Percentiles rank a stretch among this genome's conserved stretches.
Conservation (phyloP, 2,329 filamentous ascomycete genomes). For the Ophiobolus disseminans region DNA sequence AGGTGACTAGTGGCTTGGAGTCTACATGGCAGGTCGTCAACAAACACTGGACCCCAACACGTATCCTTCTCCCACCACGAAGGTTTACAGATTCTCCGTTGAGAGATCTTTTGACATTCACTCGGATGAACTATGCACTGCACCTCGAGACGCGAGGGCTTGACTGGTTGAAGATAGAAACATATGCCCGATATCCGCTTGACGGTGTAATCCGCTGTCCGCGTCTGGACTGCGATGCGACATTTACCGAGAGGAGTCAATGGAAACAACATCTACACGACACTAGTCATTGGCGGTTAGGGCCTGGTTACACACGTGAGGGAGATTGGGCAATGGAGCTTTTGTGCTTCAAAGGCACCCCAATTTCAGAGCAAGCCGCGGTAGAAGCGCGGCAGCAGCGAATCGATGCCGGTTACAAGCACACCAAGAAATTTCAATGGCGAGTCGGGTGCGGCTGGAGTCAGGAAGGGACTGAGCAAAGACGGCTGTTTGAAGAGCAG, state of each 20-base stretch:
- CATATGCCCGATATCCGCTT: constrained; percentile 10
- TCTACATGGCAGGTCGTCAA: constrained; percentile 2
- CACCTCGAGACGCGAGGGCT: constrained; percentile 3
- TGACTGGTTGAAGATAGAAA: constrained; percentile 9
- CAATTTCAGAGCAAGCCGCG: neutral
- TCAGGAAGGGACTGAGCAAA: constrained; percentile 5
- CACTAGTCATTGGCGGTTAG: neutral
- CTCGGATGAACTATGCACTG: neutral
- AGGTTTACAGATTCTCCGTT: constrained; percentile 8
- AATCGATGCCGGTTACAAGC: neutral
- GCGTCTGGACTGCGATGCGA: constrained; percentile 5
- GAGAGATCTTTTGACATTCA: constrained; percentile 6
- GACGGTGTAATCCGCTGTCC: constrained; percentile 9
- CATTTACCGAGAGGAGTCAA: neutral
- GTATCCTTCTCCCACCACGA: constrained; percentile 6
- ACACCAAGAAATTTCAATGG: neutral
- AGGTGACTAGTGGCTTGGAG: neutral
- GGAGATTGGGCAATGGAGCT: neutral
- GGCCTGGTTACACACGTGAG: neutral
- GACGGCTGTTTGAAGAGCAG: constrained; percentile 8
- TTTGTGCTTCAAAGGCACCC: neutral
- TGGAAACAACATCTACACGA: neutral
- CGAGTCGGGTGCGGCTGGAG: constrained; percentile 10
- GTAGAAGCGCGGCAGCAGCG: neutral
- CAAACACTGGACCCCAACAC: constrained; percentile 8